Evolutionary conservation across 2,329 filamentous ascomycete genomes (phyloP), one percentile per base, ranked within the genome.

Genomic region (Ophiostoma perfectum): DNA sequence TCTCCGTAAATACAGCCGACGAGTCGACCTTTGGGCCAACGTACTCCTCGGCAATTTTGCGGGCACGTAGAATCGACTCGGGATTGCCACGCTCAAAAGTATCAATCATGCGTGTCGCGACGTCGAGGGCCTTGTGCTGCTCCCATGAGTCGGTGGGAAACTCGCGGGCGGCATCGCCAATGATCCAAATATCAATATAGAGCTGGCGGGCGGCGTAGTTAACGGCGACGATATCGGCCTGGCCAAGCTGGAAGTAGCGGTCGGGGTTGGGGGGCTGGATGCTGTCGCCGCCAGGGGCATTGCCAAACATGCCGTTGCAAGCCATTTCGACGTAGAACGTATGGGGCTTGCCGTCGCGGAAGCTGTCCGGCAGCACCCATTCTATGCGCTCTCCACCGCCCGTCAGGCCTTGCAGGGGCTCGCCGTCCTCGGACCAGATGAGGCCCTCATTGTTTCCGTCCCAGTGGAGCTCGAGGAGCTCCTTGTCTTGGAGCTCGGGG

Each of bases 251-350:
- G 77, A 90, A 99, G 76, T 90, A 91, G 74, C 85, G 90, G 81
- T 97, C 87, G n/a, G 91, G 90, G 70, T 90, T 83, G 0, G 95
- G 95, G 14, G 95, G 93, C 76, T 96, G 91, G 73, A 97, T 98
- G 44, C 84, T 87, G 77, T 96, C 92, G 39, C 92, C 92, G 27
- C 69, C 90, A 0, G 90, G 84, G 0, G 93, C 90, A 77, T 97
- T 97, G 73, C 95, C 95, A 80, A 98, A 98, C 93, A 98, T 98
- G 78, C 90, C 89, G 78, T 99, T 99, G 80, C 95, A 98, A 27
- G 95, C 95, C 91, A 98, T 97, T 80, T 99, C 95, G 72, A 99
- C 89, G 78, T 97, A 99, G 74, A 99, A 91, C 18, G 84, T 87
- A 77, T 98, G 93, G 74, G 93, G 86, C 76, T 94, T 88, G 67